Evolutionary conservation across 768 basidiomycete species (phyloP), one percentile per base, ranked within the genome.

Genomic region (Rhodotorula taiwanensis): DNA sequence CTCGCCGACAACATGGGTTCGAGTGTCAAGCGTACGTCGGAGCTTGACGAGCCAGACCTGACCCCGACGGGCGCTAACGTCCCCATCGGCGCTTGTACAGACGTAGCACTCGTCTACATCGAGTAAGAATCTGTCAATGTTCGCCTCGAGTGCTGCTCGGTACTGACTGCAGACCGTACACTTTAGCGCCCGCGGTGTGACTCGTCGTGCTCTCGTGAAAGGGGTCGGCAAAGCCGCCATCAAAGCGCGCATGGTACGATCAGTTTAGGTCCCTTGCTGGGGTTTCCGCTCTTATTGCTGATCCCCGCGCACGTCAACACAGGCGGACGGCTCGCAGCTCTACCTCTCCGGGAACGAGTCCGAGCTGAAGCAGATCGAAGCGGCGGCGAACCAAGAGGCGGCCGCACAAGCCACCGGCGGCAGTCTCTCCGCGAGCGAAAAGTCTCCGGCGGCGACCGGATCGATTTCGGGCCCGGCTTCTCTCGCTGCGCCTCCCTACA

Each of bases 31-130:
- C 62, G 58, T 67, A 27, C n/a, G 31, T 28, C 20, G 4, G 18
- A 13, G 21, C 47, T 34, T n/a, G 21, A 9, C 5, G n/a, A 23
- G 18, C n/a, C 13, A 9, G 21, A 4, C 28, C 10, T 36, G 8
- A 36, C n/a, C 14, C n/a, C 21, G 21, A 28, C 33, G 21, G 42
- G 13, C 42, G n/a, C n/a, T n/a, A n/a, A n/a, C n/a, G n/a, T n/a
- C n/a, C n/a, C n/a, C n/a, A n/a, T n/a, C n/a, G n/a, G n/a, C 16
- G 5, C 41, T 30, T 30, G 18, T 60, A 69, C 58, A 76, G 65
- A 77, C 51, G 74, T 75, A 49, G 75, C 75, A 2, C 69, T 77
- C 9, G 75, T 77, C 0, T 77, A 76, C 64, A 73, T 76, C 55
- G 76, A 77, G 45, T 55, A 5, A 28, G 43, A 43, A 39, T 39